A percentile compares a stretch with the other conserved stretches of the same genome.
phyloP scores from a whole-genome alignment of 768 basidiomycete species.

The Tephrocybe rancida region DNA sequence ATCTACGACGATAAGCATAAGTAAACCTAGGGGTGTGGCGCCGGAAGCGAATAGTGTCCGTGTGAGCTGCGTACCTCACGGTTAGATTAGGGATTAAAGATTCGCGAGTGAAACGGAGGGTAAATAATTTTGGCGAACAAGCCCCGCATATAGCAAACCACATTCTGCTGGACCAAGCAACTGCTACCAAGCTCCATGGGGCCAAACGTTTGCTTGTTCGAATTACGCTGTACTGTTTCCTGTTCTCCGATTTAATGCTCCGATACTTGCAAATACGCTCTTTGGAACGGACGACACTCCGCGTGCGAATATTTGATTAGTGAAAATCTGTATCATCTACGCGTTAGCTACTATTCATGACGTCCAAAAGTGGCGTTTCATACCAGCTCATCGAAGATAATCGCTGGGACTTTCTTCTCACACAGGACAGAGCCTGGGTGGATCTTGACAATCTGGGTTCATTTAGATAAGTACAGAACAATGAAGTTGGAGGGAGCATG shows the following conservation, averaged over 20 bases:
- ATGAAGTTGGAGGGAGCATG: constrained; percentile 10
- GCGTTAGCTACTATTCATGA: no score
- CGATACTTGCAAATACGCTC: constrained; percentile 37
- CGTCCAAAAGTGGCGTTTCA: constrained; percentile 25
- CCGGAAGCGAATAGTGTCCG: no score
- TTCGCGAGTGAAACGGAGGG: no score
- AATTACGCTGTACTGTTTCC: constrained; percentile 1
- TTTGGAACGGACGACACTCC: constrained; percentile 86
- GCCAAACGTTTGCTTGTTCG: no score
- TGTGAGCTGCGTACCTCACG: no score
- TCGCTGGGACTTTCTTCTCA: constrained; percentile 81
- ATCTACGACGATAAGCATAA: no score
- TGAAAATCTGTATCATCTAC: constrained; percentile 58
- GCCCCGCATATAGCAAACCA: no score
- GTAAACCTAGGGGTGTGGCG: no score
- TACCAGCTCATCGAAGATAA: constrained; percentile 94
- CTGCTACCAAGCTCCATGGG: no score
- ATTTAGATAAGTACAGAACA: background rate
- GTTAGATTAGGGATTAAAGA: no score
- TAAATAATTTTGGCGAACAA: no score
- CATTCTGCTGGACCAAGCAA: no score
- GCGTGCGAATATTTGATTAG: constrained; percentile 85
- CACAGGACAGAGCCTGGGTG: constrained; percentile 86
- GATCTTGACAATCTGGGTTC: constrained; percentile 71
- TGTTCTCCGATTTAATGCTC: constrained; percentile 33